A percentile compares a stretch with the other conserved stretches of the same genome.
Evolutionary conservation across 2,329 filamentous ascomycete species (phyloP).

Genomic region (Xylariales sp.): DNA sequence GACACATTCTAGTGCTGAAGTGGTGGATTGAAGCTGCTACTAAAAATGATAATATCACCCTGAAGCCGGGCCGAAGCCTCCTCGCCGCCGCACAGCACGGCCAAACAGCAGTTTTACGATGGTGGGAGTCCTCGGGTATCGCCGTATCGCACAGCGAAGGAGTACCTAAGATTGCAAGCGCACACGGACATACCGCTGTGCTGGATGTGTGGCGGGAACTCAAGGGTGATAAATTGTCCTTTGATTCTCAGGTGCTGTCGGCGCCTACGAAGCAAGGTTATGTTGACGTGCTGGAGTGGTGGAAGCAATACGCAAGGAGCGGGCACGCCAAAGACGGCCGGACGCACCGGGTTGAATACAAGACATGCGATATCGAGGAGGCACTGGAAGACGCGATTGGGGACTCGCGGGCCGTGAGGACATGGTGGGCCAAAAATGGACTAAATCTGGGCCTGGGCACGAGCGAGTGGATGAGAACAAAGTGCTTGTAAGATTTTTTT

Average conservation of each 20-base stretch:
- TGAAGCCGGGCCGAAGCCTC: slow-evolving; percentile 82
- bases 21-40: slow-evolving; percentile 81
- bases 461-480: slow-evolving; percentile 85
- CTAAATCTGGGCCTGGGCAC: slow-evolving; percentile 77
- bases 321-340: slow-evolving; percentile 47
- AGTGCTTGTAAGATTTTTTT: slow-evolving; percentile 57
- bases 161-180: slow-evolving; percentile 78
- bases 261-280: slow-evolving; percentile 85
- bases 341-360: slow-evolving; percentile 79
- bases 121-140: slow-evolving; percentile 84
- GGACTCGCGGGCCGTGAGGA: slow-evolving; percentile 67
- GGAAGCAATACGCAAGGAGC: slow-evolving; percentile 65
- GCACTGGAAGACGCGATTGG: slow-evolving; percentile 82
- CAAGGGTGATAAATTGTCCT: slow-evolving; percentile 67
- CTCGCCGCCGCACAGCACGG: slow-evolving; percentile 81
- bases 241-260: slow-evolving; percentile 78
- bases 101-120: slow-evolving; percentile 70
- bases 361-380: slow-evolving; percentile 93
- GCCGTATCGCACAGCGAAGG: slow-evolving; percentile 75
- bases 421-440: slow-evolving; percentile 86
- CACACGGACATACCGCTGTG: slow-evolving; percentile 79
- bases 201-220: slow-evolving; percentile 77
- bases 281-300: slow-evolving; percentile 85
- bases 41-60: slow-evolving; percentile 51
- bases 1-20: slow-evolving; percentile 79